Evolutionary conservation across 352 stramenopile genomes (phyloP).

Genomic region (Blastocystis sp.): DNA sequence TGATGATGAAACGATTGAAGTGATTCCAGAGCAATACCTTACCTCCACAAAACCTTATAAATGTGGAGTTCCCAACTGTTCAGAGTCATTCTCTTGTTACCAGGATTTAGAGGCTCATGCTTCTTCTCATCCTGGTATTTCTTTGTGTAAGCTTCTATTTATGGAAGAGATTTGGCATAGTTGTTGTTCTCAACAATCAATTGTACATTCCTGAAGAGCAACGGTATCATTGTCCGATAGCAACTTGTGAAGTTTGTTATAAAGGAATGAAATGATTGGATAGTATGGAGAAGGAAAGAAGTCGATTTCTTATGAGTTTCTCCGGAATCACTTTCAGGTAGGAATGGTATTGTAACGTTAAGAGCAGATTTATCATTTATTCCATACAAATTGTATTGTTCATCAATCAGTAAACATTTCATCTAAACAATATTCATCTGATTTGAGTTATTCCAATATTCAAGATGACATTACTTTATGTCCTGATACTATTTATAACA

Average conservation of each 20-base stretch:
- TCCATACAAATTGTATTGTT: neutral
- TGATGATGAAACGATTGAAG: slow-evolving; percentile 2
- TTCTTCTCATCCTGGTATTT: neutral
- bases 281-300: slow-evolving; percentile 40
- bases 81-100: neutral
- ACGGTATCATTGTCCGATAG: slow-evolving; percentile 32
- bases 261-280: neutral
- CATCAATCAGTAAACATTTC: neutral
- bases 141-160: neutral
- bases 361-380: neutral
- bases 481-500: slow-evolving; percentile 10
- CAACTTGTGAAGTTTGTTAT: slow-evolving; percentile 9
- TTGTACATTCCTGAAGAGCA: neutral
- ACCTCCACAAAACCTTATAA: neutral
- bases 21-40: slow-evolving; percentile 36
- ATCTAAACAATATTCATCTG: too few relatives aligned
- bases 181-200: slow-evolving; percentile 1
- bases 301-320: neutral
- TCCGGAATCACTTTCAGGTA: neutral
- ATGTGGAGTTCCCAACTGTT: neutral
- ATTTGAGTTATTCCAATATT: too few relatives aligned
- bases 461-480: neutral
- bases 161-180: neutral
- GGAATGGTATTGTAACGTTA: neutral
- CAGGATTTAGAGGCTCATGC: neutral